Base-by-base conservation (phyloP, 768 basidiomycete species). In the Lactarius sp. region DNA sequence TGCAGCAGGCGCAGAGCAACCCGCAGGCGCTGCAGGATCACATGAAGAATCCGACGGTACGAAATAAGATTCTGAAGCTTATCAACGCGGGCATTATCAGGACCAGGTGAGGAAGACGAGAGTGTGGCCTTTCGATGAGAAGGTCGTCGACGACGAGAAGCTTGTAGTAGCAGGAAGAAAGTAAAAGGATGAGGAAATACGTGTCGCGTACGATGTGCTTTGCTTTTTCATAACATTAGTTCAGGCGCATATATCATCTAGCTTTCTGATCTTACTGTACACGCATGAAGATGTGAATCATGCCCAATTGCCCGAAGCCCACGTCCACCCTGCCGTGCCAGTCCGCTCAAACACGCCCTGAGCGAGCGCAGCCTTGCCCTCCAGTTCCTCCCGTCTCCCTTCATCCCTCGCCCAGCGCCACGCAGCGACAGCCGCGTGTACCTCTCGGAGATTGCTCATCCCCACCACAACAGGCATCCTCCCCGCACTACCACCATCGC, bases 81-180 rank as follows among this genome's bases (percentile, higher is more conserved):
- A 79, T 96, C 70, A 90, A 92, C 61, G 94, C 94, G 34, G 96
- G 95, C 61, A 91, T 98, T 71, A 95, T 98, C 78, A 85, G 82
- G 77, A 94, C 94, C 36, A 80, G 90, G 70, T 90, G 77, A 84
- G 65, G 2, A 20, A 39, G 52, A 49, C 34, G n/a, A 44, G 16
- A 9, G 22, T 50, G 33, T 46, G 8, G n/a, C 47, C 39, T 9
- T 51, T 22, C 16, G 47, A 22, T 12, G n/a, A 12, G 37, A 12
- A 37, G 7, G 12, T 6, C 31, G 12, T 6, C n/a, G 39, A 50
- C 6, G 27, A 33, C 4, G 18, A 34, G 20, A 54, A 31, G 20
- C 20, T 36, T 27, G 39, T 47, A 13, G 27, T 47, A 18, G 27
- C 9, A n/a, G 41, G 5, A 44, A 16, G 20, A 22, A 46, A 46